A percentile compares a stretch with the other conserved stretches of the same genome.
Conservation (phyloP, 2,329 filamentous ascomycete genomes). For the Clonostachys solani region DNA sequence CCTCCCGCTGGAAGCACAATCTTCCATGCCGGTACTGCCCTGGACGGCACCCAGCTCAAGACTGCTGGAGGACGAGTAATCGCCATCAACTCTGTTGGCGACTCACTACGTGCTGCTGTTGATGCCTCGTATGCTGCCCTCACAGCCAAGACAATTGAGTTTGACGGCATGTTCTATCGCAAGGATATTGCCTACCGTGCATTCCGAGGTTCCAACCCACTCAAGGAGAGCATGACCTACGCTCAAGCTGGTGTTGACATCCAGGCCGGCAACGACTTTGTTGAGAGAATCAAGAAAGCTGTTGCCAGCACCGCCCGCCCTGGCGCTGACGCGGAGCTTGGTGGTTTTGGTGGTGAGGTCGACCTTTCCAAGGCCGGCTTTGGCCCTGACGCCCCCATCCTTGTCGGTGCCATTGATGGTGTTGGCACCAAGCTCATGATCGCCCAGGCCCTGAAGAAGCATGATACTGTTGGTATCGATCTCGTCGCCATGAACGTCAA, state of each 20-base stretch:
- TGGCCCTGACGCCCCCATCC: slow-evolving; percentile 60
- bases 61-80: slow-evolving; percentile 90
- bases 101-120: slow-evolving; percentile 76
- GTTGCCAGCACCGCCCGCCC: slow-evolving; percentile 82
- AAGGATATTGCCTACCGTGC: slow-evolving; percentile 87
- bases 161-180: slow-evolving; percentile 86
- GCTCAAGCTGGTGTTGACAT: slow-evolving; percentile 92
- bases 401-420: slow-evolving; percentile 94
- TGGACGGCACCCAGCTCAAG: slow-evolving; percentile 59
- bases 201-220: slow-evolving; percentile 40
- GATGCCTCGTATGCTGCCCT: slow-evolving; percentile 84
- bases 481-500: slow-evolving; percentile 99
- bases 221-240: slow-evolving; percentile 71
- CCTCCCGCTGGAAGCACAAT: slow-evolving; percentile 53
- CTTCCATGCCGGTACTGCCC: slow-evolving; percentile 87
- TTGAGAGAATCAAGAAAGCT: slow-evolving; percentile 84
- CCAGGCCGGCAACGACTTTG: slow-evolving; percentile 88
- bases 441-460: slow-evolving; percentile 83
- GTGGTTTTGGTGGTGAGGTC: slow-evolving; percentile 78
- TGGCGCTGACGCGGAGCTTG: slow-evolving; percentile 89
- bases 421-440: slow-evolving; percentile 97
- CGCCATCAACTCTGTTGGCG: slow-evolving; percentile 74
- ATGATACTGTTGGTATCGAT: slow-evolving; percentile 93
- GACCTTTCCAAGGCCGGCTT: slow-evolving; percentile 68
- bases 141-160: slow-evolving; percentile 62